A percentile compares a stretch with the other conserved stretches of the same genome.
phyloP scores from a whole-genome alignment of 2,329 filamentous ascomycete genomes.

The Epichloe elymi region DNA sequence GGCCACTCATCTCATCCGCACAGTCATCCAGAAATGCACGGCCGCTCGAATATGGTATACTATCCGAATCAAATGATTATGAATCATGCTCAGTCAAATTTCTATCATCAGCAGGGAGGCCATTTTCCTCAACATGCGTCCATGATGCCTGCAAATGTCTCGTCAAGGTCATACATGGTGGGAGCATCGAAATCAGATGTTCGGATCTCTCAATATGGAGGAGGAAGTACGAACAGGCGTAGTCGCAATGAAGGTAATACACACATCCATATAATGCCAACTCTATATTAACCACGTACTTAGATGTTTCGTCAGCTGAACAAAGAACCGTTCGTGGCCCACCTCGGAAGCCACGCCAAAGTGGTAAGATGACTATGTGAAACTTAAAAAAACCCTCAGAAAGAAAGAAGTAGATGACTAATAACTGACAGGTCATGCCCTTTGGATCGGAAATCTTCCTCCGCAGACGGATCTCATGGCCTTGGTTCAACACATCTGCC shows the following conservation, averaged over 20 bases:
- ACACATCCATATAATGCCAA: not conserved
- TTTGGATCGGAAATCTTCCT: slow-evolving; percentile 93
- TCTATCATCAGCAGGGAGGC: slow-evolving; percentile 30
- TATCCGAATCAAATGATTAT: slow-evolving; percentile 31
- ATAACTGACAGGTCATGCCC: slow-evolving; percentile 52
- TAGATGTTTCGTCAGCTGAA: slow-evolving; percentile 7
- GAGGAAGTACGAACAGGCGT: not conserved
- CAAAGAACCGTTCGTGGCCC: slow-evolving; percentile 20
- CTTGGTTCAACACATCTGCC: slow-evolving; percentile 83
- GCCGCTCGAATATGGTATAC: slow-evolving; percentile 28
- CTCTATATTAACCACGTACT: not conserved
- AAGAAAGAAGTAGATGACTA: not conserved
- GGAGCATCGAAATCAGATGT: slow-evolving; percentile 8
- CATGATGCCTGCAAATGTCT: slow-evolving; percentile 19
- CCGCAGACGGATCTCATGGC: slow-evolving; percentile 69
- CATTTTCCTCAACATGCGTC: slow-evolving; percentile 23
- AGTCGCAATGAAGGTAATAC: slow-evolving; percentile 12
- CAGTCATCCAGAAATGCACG: slow-evolving; percentile 20
- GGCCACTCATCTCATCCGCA: slow-evolving; percentile 25
- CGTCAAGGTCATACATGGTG: slow-evolving; percentile 23
- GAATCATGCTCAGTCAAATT: slow-evolving; percentile 27
- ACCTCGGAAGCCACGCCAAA: slow-evolving; percentile 38
- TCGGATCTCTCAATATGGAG: slow-evolving; percentile 6
- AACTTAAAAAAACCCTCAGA: not conserved
- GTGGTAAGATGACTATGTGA: slow-evolving; percentile 34